phyloP scores from a whole-genome alignment of 257 asterid genomes.

The Cinchona pubescens region DNA sequence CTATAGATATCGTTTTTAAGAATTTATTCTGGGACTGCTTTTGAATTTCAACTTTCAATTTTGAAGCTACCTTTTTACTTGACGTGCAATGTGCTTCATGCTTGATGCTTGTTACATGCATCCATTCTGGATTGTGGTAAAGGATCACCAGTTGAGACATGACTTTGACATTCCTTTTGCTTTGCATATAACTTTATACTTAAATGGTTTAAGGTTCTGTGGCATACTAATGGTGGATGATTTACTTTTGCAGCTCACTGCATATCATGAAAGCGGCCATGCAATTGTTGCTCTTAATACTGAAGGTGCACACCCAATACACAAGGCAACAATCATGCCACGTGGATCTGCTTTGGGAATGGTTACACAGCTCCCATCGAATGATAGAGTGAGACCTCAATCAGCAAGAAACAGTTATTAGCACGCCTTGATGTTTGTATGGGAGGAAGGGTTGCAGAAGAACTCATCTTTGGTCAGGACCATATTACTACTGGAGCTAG shows the following conservation, averaged over 20 bases:
- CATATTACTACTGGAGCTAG: slow-evolving; percentile 92
- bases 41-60: background rate
- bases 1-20: background rate
- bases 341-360: slow-evolving; percentile 95
- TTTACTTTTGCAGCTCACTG: slow-evolving; percentile 67
- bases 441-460: slow-evolving; percentile 99
- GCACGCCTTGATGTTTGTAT: slow-evolving; percentile 99
- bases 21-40: background rate
- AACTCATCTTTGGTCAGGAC: slow-evolving; percentile 86
- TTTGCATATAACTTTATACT: background rate
- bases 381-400: slow-evolving; percentile 84
- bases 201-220: background rate
- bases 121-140: background rate
- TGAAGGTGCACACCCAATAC: slow-evolving; percentile 95
- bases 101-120: background rate
- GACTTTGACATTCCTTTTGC: background rate
- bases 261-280: slow-evolving; percentile 96
- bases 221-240: background rate
- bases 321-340: slow-evolving; percentile 93
- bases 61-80: background rate
- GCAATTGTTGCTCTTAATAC: slow-evolving; percentile 94
- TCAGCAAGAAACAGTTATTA: slow-evolving; percentile 87
- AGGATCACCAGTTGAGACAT: background rate
- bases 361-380: slow-evolving; percentile 97
- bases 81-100: background rate